These are phyloP conservation scores for Eremomyces bilateralis DNA, from an alignment of 495 filamentous ascomycete species.

Conservation along the genomic window DNA sequence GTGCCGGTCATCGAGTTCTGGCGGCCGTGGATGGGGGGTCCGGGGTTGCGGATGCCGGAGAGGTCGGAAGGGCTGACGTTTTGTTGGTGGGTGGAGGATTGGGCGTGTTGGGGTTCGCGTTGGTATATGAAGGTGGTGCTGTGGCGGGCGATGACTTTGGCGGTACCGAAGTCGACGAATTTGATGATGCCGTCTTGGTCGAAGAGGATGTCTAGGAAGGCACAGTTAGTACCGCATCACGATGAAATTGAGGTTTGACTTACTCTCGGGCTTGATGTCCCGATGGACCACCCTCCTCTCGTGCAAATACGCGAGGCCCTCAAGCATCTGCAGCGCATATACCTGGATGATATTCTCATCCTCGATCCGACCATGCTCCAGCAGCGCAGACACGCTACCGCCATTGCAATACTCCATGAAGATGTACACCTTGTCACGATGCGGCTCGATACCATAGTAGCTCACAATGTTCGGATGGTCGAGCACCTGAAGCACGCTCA, in stretches of 20 bases:
- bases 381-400: conserved; percentile 68
- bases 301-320: conserved; percentile 88
- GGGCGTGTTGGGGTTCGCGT: conserved; percentile 24
- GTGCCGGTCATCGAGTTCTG: conserved; percentile 89
- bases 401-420: conserved; percentile 99
- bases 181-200: conserved; percentile 98
- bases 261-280: conserved; percentile 96
- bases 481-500: conserved; percentile 83
- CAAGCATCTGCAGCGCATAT: conserved; percentile 85
- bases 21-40: too few species aligned
- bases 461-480: conserved; percentile 96
- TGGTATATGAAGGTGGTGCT: conserved; percentile 58
- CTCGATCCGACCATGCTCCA: conserved; percentile 92
- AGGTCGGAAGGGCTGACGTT: too few species aligned
- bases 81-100: conserved; percentile 30
- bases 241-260: too few species aligned
- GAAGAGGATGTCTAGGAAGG: conserved; percentile 56
- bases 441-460: conserved; percentile 94
- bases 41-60: neutral
- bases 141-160: conserved; percentile 88
- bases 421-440: conserved; percentile 95
- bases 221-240: too few species aligned
- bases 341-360: conserved; percentile 97
- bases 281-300: conserved; percentile 77
- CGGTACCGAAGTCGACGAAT: conserved; percentile 95